phyloP scores from a whole-genome alignment of 2,329 filamentous ascomycete species.

The Ploettnerulaceae sp. region DNA sequence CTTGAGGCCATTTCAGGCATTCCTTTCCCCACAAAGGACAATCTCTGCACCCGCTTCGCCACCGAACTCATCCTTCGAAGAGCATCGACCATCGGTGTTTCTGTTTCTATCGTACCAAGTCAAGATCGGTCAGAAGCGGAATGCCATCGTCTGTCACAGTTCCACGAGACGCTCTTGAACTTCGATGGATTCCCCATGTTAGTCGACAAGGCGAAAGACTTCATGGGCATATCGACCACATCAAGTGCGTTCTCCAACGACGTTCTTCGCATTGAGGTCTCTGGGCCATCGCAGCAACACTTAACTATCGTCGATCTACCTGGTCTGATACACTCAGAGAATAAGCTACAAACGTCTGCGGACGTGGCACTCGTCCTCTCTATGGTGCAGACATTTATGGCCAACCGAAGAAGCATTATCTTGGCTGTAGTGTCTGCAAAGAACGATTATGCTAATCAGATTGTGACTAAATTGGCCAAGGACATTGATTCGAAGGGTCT shows the following conservation, averaged over 20 bases:
- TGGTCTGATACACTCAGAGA: neutral
- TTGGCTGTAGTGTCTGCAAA: conserved; percentile 52
- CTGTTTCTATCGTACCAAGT: neutral
- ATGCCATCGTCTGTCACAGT: no score
- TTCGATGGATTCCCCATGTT: no score
- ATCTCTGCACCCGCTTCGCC: neutral
- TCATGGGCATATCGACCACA: neutral
- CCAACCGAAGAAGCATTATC: conserved; percentile 50
- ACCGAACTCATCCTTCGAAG: neutral
- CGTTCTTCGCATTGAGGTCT: neutral
- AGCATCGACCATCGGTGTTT: neutral
- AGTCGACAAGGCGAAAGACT: neutral
- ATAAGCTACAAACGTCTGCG: neutral
- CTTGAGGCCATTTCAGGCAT: neutral
- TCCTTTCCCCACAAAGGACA: neutral
- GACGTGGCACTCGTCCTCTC: neutral
- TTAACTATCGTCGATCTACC: neutral
- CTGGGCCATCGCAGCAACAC: neutral
- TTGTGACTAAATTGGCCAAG: conserved; percentile 47
- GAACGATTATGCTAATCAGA: conserved; percentile 57
- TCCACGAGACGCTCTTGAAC: no score
- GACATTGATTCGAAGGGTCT: conserved; percentile 36
- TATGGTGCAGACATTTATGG: conserved; percentile 49
- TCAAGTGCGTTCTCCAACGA: neutral
- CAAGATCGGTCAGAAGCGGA: neutral